These are phyloP conservation scores for Cyphellophora attinorum DNA, from an alignment of 2,329 filamentous ascomycete genomes.

Conservation along the genomic window DNA sequence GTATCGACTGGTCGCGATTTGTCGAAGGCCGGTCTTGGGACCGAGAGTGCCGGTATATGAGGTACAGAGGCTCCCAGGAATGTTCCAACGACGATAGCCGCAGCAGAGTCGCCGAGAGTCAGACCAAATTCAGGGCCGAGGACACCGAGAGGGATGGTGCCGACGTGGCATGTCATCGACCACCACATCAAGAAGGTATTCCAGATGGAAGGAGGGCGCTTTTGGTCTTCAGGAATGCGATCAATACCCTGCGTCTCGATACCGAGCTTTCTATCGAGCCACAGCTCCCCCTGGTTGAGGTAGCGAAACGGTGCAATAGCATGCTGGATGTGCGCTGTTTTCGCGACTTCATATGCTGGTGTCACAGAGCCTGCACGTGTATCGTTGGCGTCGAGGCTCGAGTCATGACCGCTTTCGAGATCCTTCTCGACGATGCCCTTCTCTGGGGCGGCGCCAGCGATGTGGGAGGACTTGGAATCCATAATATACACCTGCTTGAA, in stretches of 20 bases:
- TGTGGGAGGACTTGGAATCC: too few relatives aligned
- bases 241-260: constrained; percentile 41
- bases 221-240: constrained; percentile 35
- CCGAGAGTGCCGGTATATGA: constrained; percentile 33
- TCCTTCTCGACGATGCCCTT: too few relatives aligned
- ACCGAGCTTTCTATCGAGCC: constrained; percentile 35
- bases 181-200: constrained; percentile 38
- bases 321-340: constrained; percentile 13
- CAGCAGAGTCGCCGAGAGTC: constrained; percentile 32
- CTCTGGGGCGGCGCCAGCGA: too few relatives aligned
- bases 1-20: constrained; percentile 21
- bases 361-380: constrained; percentile 12
- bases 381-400: background rate
- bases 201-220: constrained; percentile 29
- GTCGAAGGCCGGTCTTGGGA: constrained; percentile 27
- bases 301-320: constrained; percentile 12
- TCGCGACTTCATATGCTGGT: constrained; percentile 11
- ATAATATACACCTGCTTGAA: too few relatives aligned
- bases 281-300: constrained; percentile 23
- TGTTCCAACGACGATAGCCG: constrained; percentile 31
- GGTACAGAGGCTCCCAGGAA: constrained; percentile 31
- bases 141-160: constrained; percentile 29
- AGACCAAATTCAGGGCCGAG: constrained; percentile 41
- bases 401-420: too few relatives aligned
- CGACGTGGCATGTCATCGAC: constrained; percentile 33